Percentiles rank a stretch among this genome's conserved stretches.
phyloP scores from a whole-genome alignment of 139 green algal species.

The Picocystis salinarum region DNA sequence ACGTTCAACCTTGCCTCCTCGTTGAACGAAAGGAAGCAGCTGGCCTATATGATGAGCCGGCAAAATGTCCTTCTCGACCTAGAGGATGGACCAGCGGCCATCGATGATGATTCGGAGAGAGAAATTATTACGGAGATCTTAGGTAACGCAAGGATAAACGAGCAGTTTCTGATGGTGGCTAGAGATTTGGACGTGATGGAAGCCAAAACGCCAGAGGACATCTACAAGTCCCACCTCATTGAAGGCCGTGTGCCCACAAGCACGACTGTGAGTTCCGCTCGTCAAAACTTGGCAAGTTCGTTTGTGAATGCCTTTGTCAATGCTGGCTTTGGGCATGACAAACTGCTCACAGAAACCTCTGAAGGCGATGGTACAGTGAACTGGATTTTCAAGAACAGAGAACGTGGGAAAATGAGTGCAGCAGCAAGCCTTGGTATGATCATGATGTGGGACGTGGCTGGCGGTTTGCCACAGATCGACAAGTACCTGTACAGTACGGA shows the following conservation, averaged over 20 bases:
- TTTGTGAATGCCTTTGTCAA: slow-evolving; percentile 99
- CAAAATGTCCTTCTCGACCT: slow-evolving; percentile 45
- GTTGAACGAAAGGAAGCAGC: slow-evolving; percentile 58
- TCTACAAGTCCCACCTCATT: slow-evolving; percentile 75
- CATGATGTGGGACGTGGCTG: slow-evolving; percentile 92
- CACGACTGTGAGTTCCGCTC: slow-evolving; percentile 62
- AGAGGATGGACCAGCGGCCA: slow-evolving; percentile 38
- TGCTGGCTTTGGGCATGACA: slow-evolving; percentile 86
- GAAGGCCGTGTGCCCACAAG: slow-evolving; percentile 45
- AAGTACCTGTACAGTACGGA: slow-evolving; percentile 92
- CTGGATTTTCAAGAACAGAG: slow-evolving; percentile 99
- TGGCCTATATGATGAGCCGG: slow-evolving; percentile 74
- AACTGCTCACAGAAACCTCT: slow-evolving; percentile 40
- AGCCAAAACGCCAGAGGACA: slow-evolving; percentile 73
- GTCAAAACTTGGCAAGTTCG: slow-evolving; percentile 79
- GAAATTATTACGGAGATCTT: slow-evolving; percentile 38
- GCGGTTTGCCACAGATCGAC: slow-evolving; percentile 86
- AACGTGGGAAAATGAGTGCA: slow-evolving; percentile 90
- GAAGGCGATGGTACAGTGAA: slow-evolving; percentile 23
- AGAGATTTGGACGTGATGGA: slow-evolving; percentile 97
- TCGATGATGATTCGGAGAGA: slow-evolving; percentile 5
- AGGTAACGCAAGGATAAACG: slow-evolving; percentile 56
- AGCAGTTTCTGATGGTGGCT: slow-evolving; percentile 78
- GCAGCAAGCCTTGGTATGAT: slow-evolving; percentile 62
- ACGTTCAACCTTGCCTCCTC: slow-evolving; percentile 32